Base-by-base conservation (phyloP, 75 land plant species). In the Pinus albicaulis region DNA sequence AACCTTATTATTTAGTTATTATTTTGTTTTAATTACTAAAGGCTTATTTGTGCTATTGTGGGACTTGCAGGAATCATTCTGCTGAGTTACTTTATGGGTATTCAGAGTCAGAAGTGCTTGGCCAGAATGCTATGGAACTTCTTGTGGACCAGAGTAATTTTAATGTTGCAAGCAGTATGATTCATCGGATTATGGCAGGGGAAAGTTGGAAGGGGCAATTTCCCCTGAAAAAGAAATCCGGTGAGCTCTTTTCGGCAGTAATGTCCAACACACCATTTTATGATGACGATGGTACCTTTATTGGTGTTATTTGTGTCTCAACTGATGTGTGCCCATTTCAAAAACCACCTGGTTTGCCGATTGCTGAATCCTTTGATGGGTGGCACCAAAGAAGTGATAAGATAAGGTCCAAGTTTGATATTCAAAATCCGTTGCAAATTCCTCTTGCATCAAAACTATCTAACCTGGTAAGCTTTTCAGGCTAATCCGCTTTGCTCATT, bases 191-290 rank as follows among this genome's bases (percentile, higher is more conserved):
- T 10, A 76, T 23, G 7, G 75, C 71, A 68, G 99, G 99, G 11
- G 92, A 92, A 83, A 82, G 82, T 24, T 98, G 99, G 99, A 86
- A 89, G 4, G 99, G 99, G 4, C 89, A 92, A 75, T 88, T 89
- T 72, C 92, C 91, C 4, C 90, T 90, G 0, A 85, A 76, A 78
- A 91, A 90, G 57, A 98, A 91, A 75, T 80, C 66, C 64, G 98
- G 98, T 59, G 93, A 93, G 55, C 73, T 86, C 24, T 89, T 98
- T 80, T 17, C 77, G 56, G 84, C 86, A 22, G 66, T 91, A 68
- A 82, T 83, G 6, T 86, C 96, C 44, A 81, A 91, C 28, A 92
- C 93, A 25, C 99, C 98, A 14, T 86, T 92, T 34, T 89, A 88
- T 80, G 98, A 95, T 72, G 95, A 97, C 74, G 84, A 93, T 82